Conservation (phyloP, 164 flowering plant species). For the Sedum album region DNA sequence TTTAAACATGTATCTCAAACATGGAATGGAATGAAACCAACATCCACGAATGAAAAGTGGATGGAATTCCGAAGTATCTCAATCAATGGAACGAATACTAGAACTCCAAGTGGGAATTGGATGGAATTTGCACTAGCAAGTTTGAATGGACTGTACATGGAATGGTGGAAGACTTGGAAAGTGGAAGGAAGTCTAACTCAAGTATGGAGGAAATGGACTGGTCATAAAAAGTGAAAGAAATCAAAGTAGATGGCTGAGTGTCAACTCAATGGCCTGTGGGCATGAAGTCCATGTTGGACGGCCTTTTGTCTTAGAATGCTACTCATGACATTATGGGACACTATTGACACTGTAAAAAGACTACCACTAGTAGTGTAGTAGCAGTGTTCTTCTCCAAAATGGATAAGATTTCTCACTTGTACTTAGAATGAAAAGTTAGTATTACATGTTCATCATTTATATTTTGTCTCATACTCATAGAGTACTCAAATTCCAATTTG, state of each 20-base stretch:
- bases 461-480: no score
- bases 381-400: not conserved
- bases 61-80: not conserved
- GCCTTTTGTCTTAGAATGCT: not conserved
- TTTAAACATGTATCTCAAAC: no score
- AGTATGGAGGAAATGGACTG: not conserved
- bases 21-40: no score
- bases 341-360: not conserved
- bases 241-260: not conserved
- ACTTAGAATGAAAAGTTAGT: no score
- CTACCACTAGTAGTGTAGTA: not conserved
- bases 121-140: not conserved
- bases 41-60: no score
- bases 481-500: no score
- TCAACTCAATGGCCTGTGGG: not conserved
- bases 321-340: not conserved
- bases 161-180: not conserved
- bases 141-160: not conserved
- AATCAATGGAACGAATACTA: not conserved
- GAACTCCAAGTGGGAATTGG: not conserved
- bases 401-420: constrained; percentile 3
- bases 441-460: no score
- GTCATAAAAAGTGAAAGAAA: not conserved
- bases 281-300: not conserved
- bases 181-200: not conserved